Base-by-base conservation (phyloP, 805 yeast species). In the Lipomyces starkeyi region DNA sequence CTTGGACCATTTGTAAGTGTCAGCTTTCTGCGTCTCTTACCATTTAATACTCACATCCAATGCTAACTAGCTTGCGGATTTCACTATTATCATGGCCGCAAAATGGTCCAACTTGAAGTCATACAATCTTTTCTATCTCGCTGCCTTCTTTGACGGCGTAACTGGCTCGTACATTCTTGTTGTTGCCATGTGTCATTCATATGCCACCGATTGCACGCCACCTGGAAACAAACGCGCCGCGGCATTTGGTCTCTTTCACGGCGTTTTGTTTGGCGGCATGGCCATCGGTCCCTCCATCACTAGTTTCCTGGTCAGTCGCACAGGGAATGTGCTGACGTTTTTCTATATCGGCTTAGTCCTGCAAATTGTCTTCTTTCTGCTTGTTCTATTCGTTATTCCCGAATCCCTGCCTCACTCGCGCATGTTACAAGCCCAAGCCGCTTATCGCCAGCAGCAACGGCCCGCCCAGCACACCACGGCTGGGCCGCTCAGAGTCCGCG, bases 271-370 rank as follows among this genome's bases (percentile, higher is more conserved):
- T 47, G 37, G 35, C 34, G 71, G 71, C 37, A 25, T 67, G 52
- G 71, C 71, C 2, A n/a, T 67, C 13, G 71, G 71, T 13, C 68
- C 71, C 6, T n/a, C 66, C 3, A n/a, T 67, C n/a, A 49, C 71
- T 9, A 59, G 68, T 7, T 62, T 43, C 49, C 17, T 55, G 27
- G 55, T 67, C 60, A 40, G 62, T 40, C 40, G 25, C 25, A 64
- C 71, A n/a, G 68, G 68, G 4, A 64, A 61, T 37, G 49, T 58
- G 25, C 25, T 67, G 11, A 20, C 62, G 2, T 67, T 61, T 40
- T 67, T 67, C 53, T 67, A 67, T 58, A 8, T 67, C 14, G 71
- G 71, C 13, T 43, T 67, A 8, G 7, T 47, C 40, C 11, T 67
- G 58, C 71, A 67, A 52, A 7, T 54, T 11, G 14, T 53, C 4